phyloP scores from a whole-genome alignment of 495 filamentous ascomycete genomes.

The Platismatia glauca region DNA sequence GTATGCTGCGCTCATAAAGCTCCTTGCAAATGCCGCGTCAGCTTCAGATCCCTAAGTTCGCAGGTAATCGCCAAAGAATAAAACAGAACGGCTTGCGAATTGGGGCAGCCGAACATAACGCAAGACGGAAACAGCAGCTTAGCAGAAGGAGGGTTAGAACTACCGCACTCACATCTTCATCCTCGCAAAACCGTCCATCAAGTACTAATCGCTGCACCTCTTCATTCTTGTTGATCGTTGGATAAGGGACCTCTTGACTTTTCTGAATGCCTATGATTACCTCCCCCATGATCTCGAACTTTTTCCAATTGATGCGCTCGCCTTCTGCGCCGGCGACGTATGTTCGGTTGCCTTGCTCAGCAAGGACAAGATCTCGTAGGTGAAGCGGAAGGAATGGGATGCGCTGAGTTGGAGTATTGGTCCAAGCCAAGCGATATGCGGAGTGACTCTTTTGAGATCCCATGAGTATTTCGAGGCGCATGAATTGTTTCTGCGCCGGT shows the following conservation, averaged over 20 bases:
- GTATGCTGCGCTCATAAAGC: slow-evolving; percentile 25
- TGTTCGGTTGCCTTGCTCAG: slow-evolving; percentile 85
- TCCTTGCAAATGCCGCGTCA: slow-evolving; percentile 13
- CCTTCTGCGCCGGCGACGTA: slow-evolving; percentile 63
- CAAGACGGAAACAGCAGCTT: neutral
- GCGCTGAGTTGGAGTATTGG: slow-evolving; percentile 78
- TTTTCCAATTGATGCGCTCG: slow-evolving; percentile 90
- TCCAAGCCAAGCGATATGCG: slow-evolving; percentile 92
- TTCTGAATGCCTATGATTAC: slow-evolving; percentile 81
- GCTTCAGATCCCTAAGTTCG: neutral
- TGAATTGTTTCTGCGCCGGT: slow-evolving; percentile 67
- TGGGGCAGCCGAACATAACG: neutral
- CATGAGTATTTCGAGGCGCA: slow-evolving; percentile 87
- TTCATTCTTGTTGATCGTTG: slow-evolving; percentile 56
- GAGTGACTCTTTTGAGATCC: slow-evolving; percentile 82
- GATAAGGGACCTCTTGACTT: slow-evolving; percentile 80
- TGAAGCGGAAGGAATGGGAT: slow-evolving; percentile 95
- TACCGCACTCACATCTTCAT: slow-evolving; percentile 39
- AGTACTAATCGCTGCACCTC: slow-evolving; percentile 61
- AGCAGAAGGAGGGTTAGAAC: neutral
- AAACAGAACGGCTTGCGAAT: neutral
- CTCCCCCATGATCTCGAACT: slow-evolving; percentile 93
- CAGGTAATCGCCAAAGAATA: neutral
- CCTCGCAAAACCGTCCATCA: slow-evolving; percentile 48
- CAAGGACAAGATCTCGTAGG: slow-evolving; percentile 77